A percentile compares a stretch with the other conserved stretches of the same genome.
Conservation (phyloP, 495 filamentous ascomycete species). For the Friedmanniomyces simplex region DNA sequence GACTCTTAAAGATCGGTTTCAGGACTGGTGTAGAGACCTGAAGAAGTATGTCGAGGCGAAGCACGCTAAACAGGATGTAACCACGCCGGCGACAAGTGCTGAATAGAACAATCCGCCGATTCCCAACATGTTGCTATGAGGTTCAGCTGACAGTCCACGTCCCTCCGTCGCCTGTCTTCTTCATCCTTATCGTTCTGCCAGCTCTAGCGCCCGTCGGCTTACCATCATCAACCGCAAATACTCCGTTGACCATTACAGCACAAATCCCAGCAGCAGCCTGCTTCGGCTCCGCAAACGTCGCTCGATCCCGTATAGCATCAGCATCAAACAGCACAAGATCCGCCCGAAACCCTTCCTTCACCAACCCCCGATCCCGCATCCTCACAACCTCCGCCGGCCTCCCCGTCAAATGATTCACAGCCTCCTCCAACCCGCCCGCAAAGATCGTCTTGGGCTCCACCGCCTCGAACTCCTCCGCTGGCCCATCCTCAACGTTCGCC, state of each 20-base stretch:
- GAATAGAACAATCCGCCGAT: too few relatives aligned
- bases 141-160: not conserved
- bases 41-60: slow-evolving; percentile 13
- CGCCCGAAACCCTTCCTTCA: slow-evolving; percentile 10
- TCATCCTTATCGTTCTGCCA: slow-evolving; percentile 10
- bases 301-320: slow-evolving; percentile 6
- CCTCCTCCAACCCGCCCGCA: slow-evolving; percentile 14
- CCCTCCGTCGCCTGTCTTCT: not conserved
- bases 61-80: not conserved
- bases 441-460: slow-evolving; percentile 14
- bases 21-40: slow-evolving; percentile 19
- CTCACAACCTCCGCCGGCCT: slow-evolving; percentile 8
- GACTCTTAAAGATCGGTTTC: slow-evolving; percentile 12
- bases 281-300: slow-evolving; percentile 15
- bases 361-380: slow-evolving; percentile 7
- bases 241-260: slow-evolving; percentile 13
- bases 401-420: slow-evolving; percentile 11
- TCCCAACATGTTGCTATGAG: too few relatives aligned
- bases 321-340: slow-evolving; percentile 17
- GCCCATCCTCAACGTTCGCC: not conserved
- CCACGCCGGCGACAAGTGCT: not conserved
- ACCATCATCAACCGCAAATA: slow-evolving; percentile 11
- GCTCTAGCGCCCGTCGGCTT: slow-evolving; percentile 5
- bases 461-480: slow-evolving; percentile 4
- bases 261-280: slow-evolving; percentile 10